Conservation (phyloP, 1,139 yeast genomes). For the Debaryomyces psychrophilus region DNA sequence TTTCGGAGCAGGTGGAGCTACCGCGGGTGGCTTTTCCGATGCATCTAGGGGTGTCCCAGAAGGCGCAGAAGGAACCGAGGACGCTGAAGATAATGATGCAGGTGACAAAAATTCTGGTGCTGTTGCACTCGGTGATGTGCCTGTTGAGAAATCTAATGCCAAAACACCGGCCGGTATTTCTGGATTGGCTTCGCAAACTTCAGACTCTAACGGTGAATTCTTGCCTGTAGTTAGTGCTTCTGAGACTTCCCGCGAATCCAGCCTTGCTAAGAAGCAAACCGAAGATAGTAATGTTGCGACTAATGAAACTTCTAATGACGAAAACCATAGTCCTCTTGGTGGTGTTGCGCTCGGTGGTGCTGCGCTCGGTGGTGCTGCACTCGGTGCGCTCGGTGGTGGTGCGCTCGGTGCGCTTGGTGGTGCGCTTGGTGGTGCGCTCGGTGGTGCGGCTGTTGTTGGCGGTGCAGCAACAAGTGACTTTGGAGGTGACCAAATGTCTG, state of each 20-base stretch:
- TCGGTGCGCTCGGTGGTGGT: slow-evolving; percentile 3
- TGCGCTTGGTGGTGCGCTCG: slow-evolving; percentile 32
- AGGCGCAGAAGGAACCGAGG: slow-evolving; percentile 2
- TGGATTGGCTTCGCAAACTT: neutral
- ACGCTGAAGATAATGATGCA: neutral
- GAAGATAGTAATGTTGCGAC: neutral
- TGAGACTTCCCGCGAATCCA: neutral
- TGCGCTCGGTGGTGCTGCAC: slow-evolving; percentile 2
- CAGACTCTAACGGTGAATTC: neutral
- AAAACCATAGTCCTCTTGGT: neutral
- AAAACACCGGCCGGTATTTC: slow-evolving; percentile 50
- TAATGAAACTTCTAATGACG: neutral
- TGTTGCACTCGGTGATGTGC: slow-evolving; percentile 37
- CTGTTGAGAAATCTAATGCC: slow-evolving; percentile 28
- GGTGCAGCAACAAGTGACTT: neutral
- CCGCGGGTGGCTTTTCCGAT: slow-evolving; percentile 1
- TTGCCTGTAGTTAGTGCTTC: slow-evolving; percentile 35
- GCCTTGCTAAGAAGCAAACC: neutral
- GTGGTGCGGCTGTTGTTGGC: slow-evolving; percentile 13
- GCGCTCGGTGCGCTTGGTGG: slow-evolving; percentile 7
- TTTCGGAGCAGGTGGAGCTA: slow-evolving; percentile 16
- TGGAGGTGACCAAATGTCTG: neutral
- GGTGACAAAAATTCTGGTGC: too few species aligned
- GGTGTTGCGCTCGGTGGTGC: slow-evolving; percentile 22
- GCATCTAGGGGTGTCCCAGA: slow-evolving; percentile 5